Base-by-base conservation (phyloP, 257 asterid species). In the Datura wrightii region DNA sequence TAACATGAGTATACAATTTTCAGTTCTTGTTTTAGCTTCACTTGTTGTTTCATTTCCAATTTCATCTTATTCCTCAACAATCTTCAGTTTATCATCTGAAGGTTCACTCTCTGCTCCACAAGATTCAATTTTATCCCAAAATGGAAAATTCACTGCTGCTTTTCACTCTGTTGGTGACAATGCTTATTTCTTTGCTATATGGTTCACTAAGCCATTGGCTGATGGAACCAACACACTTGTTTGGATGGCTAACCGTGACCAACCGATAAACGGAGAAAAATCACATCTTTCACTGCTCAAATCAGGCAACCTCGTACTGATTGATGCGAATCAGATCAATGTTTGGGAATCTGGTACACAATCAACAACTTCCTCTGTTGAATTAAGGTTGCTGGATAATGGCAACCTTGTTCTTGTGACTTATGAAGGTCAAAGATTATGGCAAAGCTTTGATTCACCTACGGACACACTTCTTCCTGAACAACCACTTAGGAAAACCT, bases 211-310 rank as follows among this genome's bases (percentile, higher is more conserved):
- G 5, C 18, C 14, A 41, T 56, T 71, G 76, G 84, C 24, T 11
- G 83, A 82, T 37, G 83, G 86, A 34, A 84, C 56, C 10, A 9
- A 16, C 46, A 85, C 91, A 13, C 16, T 84, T 4, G 91, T 87
- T 67, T 89, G 92, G 92, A 88, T 88, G 88, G 92, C 89, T 50
- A 89, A 88, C 39, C 85, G 92, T 0, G 87, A 88, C 48, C 84
- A 76, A 56, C 90, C 87, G 41, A 83, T 89, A 31, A 89, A 89
- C 60, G 85, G 83, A 8, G 10, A 16, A 8, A 65, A 41, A 9
- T 83, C 92, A 6, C 71, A 80, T 67, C 67, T 89, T 1, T 72
- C 69, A 6, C 46, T 89, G 0, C 19, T 6, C 8, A 56, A 79
- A 83, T 46, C 84, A 3, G 92, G 89, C 10, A 85, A 88, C n/a